Evolutionary conservation across 345 rosid genomes (phyloP).

Genomic region (Trapa bicornis): DNA sequence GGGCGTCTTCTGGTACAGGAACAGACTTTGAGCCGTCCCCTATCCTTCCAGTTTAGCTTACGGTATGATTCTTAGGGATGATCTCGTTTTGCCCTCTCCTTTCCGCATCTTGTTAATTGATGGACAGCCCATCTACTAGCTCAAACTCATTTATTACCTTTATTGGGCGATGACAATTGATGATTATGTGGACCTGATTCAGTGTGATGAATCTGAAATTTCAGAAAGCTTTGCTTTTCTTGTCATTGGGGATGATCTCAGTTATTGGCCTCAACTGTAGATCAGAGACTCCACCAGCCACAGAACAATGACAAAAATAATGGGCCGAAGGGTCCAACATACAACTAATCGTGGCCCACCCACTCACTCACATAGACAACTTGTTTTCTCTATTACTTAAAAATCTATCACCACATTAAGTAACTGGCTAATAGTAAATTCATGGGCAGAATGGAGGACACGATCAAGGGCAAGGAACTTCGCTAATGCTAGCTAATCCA

Average conservation of each 20-base stretch:
- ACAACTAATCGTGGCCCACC: too few species aligned
- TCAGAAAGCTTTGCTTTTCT: slow-evolving; percentile 1
- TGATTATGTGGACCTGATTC: background rate
- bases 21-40: slow-evolving; percentile 30
- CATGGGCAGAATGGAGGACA: too few species aligned
- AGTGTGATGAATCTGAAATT: background rate
- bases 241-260: background rate
- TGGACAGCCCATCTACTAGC: background rate
- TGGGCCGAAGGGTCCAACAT: background rate
- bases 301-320: background rate
- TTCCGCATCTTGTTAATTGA: background rate
- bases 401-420: too few species aligned
- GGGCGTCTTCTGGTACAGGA: slow-evolving; percentile 80
- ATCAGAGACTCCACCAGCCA: too few species aligned
- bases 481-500: too few species aligned
- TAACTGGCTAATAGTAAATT: too few species aligned
- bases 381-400: background rate
- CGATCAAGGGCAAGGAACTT: too few species aligned
- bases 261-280: background rate
- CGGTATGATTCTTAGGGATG: background rate
- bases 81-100: background rate
- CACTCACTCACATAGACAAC: background rate
- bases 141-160: background rate
- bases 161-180: background rate
- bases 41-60: background rate